Evolutionary conservation across 2,329 filamentous ascomycete species (phyloP).

Genomic region (Zalaria sp.): DNA sequence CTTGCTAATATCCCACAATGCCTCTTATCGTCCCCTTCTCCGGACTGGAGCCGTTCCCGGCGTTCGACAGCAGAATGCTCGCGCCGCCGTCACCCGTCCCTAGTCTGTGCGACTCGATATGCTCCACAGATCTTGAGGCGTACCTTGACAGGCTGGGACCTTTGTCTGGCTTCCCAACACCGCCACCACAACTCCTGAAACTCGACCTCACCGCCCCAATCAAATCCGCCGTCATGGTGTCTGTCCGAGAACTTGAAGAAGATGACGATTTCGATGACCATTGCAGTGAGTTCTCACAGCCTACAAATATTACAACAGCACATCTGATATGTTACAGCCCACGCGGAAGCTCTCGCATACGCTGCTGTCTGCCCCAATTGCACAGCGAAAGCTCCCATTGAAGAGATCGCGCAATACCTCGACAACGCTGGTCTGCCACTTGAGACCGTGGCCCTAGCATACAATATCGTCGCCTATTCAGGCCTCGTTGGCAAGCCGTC

Average conservation of each 20-base stretch:
- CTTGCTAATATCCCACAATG: neutral
- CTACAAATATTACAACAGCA: neutral
- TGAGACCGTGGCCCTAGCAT: conserved; percentile 14
- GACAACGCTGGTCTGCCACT: conserved; percentile 11
- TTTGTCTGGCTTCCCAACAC: conserved; percentile 16
- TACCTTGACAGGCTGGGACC: conserved; percentile 14
- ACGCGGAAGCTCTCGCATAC: conserved; percentile 1
- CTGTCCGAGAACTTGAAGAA: neutral
- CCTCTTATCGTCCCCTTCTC: neutral
- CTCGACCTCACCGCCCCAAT: no score
- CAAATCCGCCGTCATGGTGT: neutral
- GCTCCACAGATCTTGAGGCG: conserved; percentile 17
- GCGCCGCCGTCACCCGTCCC: conserved; percentile 14
- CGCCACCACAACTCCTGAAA: neutral
- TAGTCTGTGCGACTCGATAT: conserved; percentile 17
- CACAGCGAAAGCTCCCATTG: conserved; percentile 2
- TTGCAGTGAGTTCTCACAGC: neutral
- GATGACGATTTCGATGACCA: neutral
- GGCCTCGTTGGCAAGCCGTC: neutral
- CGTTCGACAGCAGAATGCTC: neutral
- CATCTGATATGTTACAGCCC: neutral
- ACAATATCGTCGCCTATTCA: conserved; percentile 14
- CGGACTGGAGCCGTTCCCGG: neutral
- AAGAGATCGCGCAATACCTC: conserved; percentile 12
- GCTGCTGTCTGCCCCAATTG: conserved; percentile 10